These are phyloP conservation scores for Trichomonas gallinae DNA, from an alignment of 208 protist species.

Conservation along the genomic window DNA sequence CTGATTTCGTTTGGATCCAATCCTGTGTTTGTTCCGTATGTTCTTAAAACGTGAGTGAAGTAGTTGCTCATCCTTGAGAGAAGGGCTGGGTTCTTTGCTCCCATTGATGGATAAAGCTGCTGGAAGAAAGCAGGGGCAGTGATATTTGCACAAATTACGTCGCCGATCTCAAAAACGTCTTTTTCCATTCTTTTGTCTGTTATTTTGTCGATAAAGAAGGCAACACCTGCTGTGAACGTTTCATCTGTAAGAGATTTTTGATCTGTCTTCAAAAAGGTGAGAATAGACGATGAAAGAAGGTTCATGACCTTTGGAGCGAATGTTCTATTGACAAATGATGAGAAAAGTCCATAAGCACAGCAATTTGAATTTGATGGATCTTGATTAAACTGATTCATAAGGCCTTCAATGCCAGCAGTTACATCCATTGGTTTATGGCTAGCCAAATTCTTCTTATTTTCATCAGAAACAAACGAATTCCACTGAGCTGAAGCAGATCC, in stretches of 20 bases:
- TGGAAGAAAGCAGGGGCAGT: not conserved
- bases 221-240: not conserved
- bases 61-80: not conserved
- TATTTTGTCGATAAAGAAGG: not conserved
- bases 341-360: not conserved
- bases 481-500: not conserved
- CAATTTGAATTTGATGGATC: not conserved
- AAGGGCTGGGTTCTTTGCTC: not conserved
- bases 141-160: not conserved
- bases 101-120: not conserved
- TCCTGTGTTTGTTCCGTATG: not conserved
- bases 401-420: not conserved
- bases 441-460: not conserved
- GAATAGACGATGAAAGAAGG: not conserved
- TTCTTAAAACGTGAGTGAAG: not conserved
- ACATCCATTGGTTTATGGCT: not conserved
- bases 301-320: conserved; percentile 8
- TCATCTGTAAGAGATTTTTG: not conserved
- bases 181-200: not conserved
- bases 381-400: not conserved
- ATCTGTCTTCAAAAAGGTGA: not conserved
- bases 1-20: not conserved
- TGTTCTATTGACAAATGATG: not conserved
- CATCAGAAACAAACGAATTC: not conserved
- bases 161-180: not conserved